Base-by-base conservation (phyloP, 116 monocot genomes). In the Posidonia oceanica region DNA sequence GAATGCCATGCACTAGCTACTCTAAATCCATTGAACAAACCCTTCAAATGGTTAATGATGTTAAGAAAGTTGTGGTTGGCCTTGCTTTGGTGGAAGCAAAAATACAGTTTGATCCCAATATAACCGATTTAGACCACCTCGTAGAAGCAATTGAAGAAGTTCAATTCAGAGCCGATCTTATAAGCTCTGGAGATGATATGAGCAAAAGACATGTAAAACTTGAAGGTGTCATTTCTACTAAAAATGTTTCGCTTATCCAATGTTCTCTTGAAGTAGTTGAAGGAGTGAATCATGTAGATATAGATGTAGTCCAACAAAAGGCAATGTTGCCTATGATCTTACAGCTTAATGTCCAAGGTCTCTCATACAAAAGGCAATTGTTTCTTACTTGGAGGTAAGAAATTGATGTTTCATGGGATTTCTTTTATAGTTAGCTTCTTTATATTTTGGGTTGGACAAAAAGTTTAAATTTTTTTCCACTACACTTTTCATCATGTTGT, bases 51-150 rank as follows among this genome's bases (percentile, higher is more conserved):
- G 80, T 76, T 63, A 66, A 80, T 78, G 94, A 90, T 53, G 90
- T 94, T 12, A 94, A 94, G 61, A 94, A 84, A 76, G 87, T 85
- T 76, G 69, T 85, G 23, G 94, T 94, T 67, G 90, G 90, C 36
- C 87, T 94, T 83, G 83, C 94, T 12, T 85, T 94, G 42, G 90
- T 85, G 80, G 94, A 94, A 85, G 90, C 94, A 59, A 94, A 94
- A 66, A 79, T 94, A 37, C 83, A 90, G 66, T 90, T 81, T 80
- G 94, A 90, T 69, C 87, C 87, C 11, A 75, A 79, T 57, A 17
- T 80, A 15, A 90, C 75, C 14, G 79, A 82, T 78, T 63, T 80
- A 11, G 55, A 70, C 73, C 78, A 69, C 51, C 68, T 94, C 16
- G 75, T 85, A 66, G 75, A 85, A 71, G 83, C 72, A 15, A 77